These are phyloP conservation scores for Rhododendron griersonianum DNA, from an alignment of 148 eudicot genomes.

Conservation along the genomic window DNA sequence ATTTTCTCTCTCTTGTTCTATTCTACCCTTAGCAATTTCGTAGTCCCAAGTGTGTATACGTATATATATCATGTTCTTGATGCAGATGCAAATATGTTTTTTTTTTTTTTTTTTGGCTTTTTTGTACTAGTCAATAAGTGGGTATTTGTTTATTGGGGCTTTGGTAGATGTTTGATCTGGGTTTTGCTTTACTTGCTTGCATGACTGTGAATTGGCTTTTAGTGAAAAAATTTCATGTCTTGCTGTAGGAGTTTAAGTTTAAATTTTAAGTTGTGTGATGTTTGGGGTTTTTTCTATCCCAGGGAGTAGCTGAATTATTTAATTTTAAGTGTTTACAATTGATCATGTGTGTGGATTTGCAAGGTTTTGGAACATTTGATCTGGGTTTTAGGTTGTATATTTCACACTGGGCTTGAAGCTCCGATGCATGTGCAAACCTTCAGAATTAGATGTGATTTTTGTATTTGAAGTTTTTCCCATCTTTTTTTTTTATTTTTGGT, in stretches of 20 bases:
- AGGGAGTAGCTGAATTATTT: background rate
- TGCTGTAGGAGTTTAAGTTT: background rate
- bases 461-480: background rate
- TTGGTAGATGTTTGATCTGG: background rate
- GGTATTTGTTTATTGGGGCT: background rate
- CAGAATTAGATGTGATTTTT: background rate
- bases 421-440: background rate
- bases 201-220: background rate
- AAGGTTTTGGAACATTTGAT: background rate
- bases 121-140: background rate
- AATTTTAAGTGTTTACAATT: background rate
- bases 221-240: background rate
- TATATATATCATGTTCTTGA: background rate
- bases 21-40: background rate
- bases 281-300: background rate
- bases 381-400: background rate
- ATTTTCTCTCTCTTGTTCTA: conserved; percentile 16
- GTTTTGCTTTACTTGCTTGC: conserved; percentile 4
- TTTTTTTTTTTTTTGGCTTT: background rate
- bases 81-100: background rate
- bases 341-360: background rate
- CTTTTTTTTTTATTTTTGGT: background rate
- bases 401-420: background rate
- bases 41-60: no score
- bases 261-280: background rate